Percentiles rank a stretch among this genome's conserved stretches.
Conservation (phyloP, 306 rosid genomes). For the Echinosophora koreensis region DNA sequence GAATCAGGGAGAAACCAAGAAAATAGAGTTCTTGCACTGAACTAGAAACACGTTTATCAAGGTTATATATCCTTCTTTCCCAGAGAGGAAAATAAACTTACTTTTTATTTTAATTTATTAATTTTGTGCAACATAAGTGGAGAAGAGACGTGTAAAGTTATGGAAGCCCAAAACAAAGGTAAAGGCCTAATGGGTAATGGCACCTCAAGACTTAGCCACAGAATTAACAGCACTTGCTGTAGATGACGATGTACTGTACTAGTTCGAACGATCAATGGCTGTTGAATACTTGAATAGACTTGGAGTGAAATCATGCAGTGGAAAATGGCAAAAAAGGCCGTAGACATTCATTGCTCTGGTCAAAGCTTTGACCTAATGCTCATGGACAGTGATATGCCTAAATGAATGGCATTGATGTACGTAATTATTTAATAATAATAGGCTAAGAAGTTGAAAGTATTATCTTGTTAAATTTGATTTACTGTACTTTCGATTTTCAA, state of each 20-base stretch:
- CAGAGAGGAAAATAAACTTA: no score
- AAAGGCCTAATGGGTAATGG: background rate
- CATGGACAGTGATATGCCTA: conserved; percentile 85
- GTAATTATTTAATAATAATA: background rate
- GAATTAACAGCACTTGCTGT: conserved; percentile 65
- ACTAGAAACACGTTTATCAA: no score
- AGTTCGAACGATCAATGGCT: conserved; percentile 47
- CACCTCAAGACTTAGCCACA: background rate
- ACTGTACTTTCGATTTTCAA: background rate
- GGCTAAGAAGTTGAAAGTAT: background rate
- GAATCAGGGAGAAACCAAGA: background rate
- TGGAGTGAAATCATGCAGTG: conserved; percentile 62
- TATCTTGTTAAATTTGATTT: conserved; percentile 8
- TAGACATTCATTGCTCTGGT: conserved; percentile 63
- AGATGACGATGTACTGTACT: conserved; percentile 55
- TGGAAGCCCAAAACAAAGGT: background rate
- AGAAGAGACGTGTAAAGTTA: background rate
- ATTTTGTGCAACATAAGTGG: no score
- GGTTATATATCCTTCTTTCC: no score
- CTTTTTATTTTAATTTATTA: no score
- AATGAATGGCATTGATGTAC: conserved; percentile 76
- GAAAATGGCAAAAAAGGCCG: conserved; percentile 81
- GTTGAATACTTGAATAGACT: conserved; percentile 52
- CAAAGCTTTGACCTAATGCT: conserved; percentile 71
- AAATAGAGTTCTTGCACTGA: no score